Base-by-base conservation (phyloP, 164 flowering plant genomes). In the Vitis rupestris region DNA sequence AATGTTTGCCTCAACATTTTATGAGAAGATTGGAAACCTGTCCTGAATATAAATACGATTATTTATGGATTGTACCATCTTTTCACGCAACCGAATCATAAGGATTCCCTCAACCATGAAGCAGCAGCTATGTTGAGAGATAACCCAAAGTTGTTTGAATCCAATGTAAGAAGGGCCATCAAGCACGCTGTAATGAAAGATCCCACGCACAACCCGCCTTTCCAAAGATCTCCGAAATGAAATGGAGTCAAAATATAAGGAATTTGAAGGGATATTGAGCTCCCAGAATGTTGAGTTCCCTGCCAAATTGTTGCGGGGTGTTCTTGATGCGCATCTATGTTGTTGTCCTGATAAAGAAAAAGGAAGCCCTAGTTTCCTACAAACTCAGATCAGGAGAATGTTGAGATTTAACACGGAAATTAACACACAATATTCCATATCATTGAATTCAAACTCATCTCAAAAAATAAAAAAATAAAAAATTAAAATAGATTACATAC, bases 1-100 rank as follows among this genome's bases (percentile, higher is more conserved):
- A 90, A 83, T 74, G 95, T 90, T 53, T 90, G 95, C 76, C 91
- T 90, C 74, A 90, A 90, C 84, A 87, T 90, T 69, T 71, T 90
- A 19, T 79, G 95, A 67, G 95, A 90, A 75, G 95, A 90, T 67
- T 90, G 95, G 95, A 90, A 90, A 69, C 91, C 95, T 19, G 95
- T 90, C 63, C 84, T 90, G 8, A 90, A 85, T 61, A 82, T 90
- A 50, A 90, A 90, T 72, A 87, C 91, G 1, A 65, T 90, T 7
- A 84, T 90, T 4, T 90, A 90, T 69, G 95, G 95, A 56, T 62
- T 90, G 61, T 77, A 70, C 67, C 92, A 88, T 74, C 90, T 90
- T 64, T 90, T 87, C 79, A 85, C 88, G 92, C 80, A 90, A 82
- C 95, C 91, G 6, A 86, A 90, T 69, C 69, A 73, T 31, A 91